Base-by-base conservation (phyloP, 2,329 filamentous ascomycete species). In the Fusarium torreyae region DNA sequence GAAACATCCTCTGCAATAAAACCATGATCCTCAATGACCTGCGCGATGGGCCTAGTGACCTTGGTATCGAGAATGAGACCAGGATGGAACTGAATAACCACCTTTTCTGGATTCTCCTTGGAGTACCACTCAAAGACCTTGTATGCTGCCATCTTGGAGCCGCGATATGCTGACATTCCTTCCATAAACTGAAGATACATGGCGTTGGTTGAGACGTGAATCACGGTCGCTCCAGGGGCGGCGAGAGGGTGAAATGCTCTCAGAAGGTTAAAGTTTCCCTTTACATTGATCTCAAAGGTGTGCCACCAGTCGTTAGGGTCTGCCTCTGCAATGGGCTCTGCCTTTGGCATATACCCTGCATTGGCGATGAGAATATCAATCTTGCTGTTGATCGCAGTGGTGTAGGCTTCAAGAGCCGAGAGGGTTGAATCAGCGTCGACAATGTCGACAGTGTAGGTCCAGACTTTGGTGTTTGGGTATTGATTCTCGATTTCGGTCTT, bases 401-500 rank as follows among this genome's bases (percentile, higher is more conserved):
- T 53, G 26, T 74, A 76, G 1, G 64, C 48, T 15, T 67, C 58
- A 0, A 75, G 44, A 1, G 63, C 72, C 10, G 63, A 44, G 1
- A 20, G n/a, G 1, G 66, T 67, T 10, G 70, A 69, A 8, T 63
- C 57, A 6, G 63, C 28, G n/a, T 75, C 70, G n/a, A 77, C 73
- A 13, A 85, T 73, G 9, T 77, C 73, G 6, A 74, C 61, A 0
- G 77, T 74, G 5, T 75, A 77, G 1, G 80, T 81, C 36, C 65
- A 63, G 22, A 80, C 74, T 57, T 79, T 90, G 33, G 89, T 81
- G 46, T 84, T 81, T 0, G 89, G 89, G 17, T 89, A 83, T 0
- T 86, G 85, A 46, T 86, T 22, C 17, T 72, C 86, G 2, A 80
- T 70, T 3, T 67, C 46, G 14, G 70, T 45, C 3, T 73, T 78